phyloP scores from a whole-genome alignment of 345 rosid species.

The Eucalyptus melliodora region DNA sequence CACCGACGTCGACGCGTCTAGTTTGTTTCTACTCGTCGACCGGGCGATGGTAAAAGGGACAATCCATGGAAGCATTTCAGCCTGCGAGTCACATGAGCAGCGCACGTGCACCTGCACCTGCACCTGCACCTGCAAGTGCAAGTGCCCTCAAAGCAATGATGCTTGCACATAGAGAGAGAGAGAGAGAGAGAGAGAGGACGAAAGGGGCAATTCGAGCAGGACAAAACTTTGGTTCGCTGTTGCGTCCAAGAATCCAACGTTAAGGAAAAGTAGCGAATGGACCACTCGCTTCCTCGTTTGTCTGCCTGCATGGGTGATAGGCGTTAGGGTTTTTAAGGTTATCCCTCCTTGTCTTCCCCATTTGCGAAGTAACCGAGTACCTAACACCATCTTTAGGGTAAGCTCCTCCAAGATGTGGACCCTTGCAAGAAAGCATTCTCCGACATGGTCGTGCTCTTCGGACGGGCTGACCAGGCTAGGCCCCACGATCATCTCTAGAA shows the following conservation, averaged over 20 bases:
- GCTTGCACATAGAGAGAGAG: background rate
- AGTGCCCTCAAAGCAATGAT: background rate
- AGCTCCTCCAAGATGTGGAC: background rate
- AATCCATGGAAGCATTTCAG: background rate
- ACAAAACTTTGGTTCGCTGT: background rate
- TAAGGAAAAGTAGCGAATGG: background rate
- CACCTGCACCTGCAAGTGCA: background rate
- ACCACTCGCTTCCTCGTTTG: background rate
- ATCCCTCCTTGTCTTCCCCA: background rate
- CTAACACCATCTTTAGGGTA: background rate
- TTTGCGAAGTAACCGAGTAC: background rate
- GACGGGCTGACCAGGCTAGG: background rate
- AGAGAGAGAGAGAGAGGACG: background rate
- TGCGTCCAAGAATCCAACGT: background rate
- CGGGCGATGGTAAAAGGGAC: background rate
- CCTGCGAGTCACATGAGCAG: background rate
- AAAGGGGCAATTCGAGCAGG: background rate
- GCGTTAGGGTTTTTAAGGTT: background rate
- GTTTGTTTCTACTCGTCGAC: background rate
- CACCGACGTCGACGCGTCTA: background rate
- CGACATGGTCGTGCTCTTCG: background rate
- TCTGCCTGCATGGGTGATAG: background rate
- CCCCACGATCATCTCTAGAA: background rate
- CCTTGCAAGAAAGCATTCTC: background rate
- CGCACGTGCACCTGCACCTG: background rate